phyloP scores from a whole-genome alignment of 305 asterid genomes.

The Caryopteris hybrid region DNA sequence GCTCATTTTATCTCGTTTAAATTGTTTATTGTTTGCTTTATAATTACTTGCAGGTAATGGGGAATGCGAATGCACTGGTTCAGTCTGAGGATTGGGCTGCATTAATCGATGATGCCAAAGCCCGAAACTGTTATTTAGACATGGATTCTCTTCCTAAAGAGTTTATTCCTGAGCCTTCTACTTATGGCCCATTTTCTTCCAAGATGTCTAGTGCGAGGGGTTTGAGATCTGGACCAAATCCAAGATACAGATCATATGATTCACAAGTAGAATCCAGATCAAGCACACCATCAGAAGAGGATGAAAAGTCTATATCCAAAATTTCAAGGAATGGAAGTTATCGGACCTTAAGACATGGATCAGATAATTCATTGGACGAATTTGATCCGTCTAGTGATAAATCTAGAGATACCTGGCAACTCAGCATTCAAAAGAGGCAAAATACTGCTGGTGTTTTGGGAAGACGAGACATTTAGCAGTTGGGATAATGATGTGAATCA shows the following conservation, averaged over 20 bases:
- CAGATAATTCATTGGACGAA: constrained; percentile 58
- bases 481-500: constrained; percentile 12
- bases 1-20: background rate
- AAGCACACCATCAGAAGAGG: constrained; percentile 95
- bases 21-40: constrained; percentile 3
- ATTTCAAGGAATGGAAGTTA: constrained; percentile 61
- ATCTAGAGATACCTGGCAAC: constrained; percentile 75
- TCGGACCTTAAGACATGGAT: constrained; percentile 53
- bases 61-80: constrained; percentile 80
- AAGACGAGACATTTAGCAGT: constrained; percentile 52
- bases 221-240: constrained; percentile 47
- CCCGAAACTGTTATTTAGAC: constrained; percentile 78
- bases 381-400: constrained; percentile 63
- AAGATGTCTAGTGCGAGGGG: constrained; percentile 59
- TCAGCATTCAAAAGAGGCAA: constrained; percentile 62
- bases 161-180: constrained; percentile 51
- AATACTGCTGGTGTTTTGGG: constrained; percentile 53
- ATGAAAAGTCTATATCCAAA: constrained; percentile 52
- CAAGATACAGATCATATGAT: constrained; percentile 70
- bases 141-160: constrained; percentile 96
- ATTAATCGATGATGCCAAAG: constrained; percentile 73
- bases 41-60: constrained; percentile 70
- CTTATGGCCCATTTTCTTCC: constrained; percentile 40
- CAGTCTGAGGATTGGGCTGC: constrained; percentile 98
- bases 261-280: constrained; percentile 72